These are phyloP conservation scores for Solanum dulcamara DNA, from an alignment of 257 asterid genomes.

Conservation along the genomic window DNA sequence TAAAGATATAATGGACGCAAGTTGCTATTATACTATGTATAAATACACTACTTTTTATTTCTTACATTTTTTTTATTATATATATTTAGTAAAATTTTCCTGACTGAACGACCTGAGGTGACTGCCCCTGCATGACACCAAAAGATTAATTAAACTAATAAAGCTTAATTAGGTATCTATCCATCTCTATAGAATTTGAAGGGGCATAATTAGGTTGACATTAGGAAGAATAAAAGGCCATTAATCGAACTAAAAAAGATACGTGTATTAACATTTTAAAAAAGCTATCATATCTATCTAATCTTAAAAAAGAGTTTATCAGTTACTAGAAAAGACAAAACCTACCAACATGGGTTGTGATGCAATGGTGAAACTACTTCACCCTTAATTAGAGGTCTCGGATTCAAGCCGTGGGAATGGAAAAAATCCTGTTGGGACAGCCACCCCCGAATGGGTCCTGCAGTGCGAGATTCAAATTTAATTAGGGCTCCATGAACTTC, in stretches of 20 bases:
- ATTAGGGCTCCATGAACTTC: no score
- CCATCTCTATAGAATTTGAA: constrained; percentile 1
- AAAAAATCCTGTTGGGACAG: no score
- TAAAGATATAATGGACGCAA: not conserved
- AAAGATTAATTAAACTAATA: not conserved
- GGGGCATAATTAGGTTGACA: not conserved
- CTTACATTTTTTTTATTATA: not conserved
- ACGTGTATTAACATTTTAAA: not conserved
- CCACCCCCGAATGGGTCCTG: no score
- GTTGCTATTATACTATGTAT: not conserved
- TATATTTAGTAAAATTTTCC: not conserved
- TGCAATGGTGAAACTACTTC: no score
- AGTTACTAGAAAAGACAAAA: not conserved
- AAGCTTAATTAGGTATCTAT: not conserved
- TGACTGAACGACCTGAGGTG: not conserved
- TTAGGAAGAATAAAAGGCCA: not conserved
- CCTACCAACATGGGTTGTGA: no score
- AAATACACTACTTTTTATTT: not conserved
- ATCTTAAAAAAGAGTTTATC: not conserved
- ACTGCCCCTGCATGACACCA: not conserved
- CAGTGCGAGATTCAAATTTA: no score
- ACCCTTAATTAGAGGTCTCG: no score
- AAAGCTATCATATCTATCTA: not conserved
- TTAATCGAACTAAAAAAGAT: not conserved
- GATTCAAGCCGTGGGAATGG: no score